Conservation (phyloP, 768 basidiomycete species). For the Collybia mongolica region DNA sequence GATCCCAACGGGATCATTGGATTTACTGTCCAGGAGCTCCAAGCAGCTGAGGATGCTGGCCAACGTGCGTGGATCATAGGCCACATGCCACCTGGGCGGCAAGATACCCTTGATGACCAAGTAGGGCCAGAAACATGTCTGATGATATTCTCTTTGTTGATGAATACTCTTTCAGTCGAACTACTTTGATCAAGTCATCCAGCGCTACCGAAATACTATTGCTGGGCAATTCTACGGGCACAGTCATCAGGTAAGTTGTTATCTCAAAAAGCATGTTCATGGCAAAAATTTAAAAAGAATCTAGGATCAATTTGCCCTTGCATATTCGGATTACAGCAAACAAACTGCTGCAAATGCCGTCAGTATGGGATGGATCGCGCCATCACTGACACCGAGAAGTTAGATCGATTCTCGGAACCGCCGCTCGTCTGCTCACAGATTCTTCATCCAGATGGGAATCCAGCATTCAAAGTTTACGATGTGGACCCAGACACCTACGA, state of each 20-base stretch:
- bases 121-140: constrained; percentile 20
- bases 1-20: constrained; percentile 63
- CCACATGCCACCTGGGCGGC: constrained; percentile 53
- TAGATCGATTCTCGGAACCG: constrained; percentile 11
- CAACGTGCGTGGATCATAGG: constrained; percentile 63
- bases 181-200: constrained; percentile 61
- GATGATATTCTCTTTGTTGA: background rate
- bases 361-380: constrained; percentile 48
- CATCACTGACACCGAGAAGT: constrained; percentile 60
- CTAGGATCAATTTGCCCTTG: constrained; percentile 59
- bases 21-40: constrained; percentile 53
- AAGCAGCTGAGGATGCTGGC: constrained; percentile 57
- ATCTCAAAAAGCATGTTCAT: too few relatives aligned
- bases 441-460: constrained; percentile 43
- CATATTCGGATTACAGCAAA: constrained; percentile 52
- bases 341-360: constrained; percentile 44
- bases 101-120: constrained; percentile 51
- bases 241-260: constrained; percentile 40
- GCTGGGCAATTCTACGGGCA: constrained; percentile 65
- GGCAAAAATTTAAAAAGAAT: background rate
- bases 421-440: background rate
- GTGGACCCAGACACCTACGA: constrained; percentile 68
- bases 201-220: constrained; percentile 57
- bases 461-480: constrained; percentile 59
- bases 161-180: constrained; percentile 41